A percentile compares a stretch with the other conserved stretches of the same genome.
These are phyloP conservation scores for Fraxinus xanthoxyloides DNA, from an alignment of 305 asterid genomes.

Conservation along the genomic window DNA sequence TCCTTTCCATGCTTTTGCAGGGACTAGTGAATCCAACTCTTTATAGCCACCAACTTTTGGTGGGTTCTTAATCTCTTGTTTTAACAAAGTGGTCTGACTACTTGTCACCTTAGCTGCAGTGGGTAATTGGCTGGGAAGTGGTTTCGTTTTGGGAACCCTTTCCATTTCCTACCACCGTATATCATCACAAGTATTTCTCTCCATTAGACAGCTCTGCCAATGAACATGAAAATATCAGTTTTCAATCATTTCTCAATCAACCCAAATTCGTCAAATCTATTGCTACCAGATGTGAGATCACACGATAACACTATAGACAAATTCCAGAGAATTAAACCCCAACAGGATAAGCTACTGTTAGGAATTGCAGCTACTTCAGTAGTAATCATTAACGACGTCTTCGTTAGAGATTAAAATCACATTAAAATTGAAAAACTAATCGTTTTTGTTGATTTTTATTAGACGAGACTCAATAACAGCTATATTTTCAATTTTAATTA, in stretches of 20 bases:
- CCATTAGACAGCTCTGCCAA: slow-evolving; percentile 29
- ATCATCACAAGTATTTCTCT: slow-evolving; percentile 49
- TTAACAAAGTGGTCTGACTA: slow-evolving; percentile 33
- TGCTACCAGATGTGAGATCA: background rate
- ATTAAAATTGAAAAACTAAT: too few species aligned
- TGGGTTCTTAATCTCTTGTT: slow-evolving; percentile 40
- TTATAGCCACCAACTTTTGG: slow-evolving; percentile 31
- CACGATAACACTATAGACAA: background rate
- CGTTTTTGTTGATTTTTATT: too few species aligned
- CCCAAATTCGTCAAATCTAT: slow-evolving; percentile 13
- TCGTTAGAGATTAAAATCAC: too few species aligned
- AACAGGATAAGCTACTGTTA: background rate
- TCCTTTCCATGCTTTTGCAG: slow-evolving; percentile 60
- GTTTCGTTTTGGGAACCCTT: slow-evolving; percentile 55
- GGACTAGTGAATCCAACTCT: slow-evolving; percentile 32
- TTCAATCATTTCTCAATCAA: slow-evolving; percentile 17
- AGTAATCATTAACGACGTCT: too few species aligned
- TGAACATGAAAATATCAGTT: slow-evolving; percentile 20
- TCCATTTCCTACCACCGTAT: slow-evolving; percentile 54
- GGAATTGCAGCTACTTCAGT: background rate
- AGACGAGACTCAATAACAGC: too few species aligned
- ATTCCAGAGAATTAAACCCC: background rate
- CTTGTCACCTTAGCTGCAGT: slow-evolving; percentile 31
- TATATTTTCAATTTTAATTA: too few species aligned
- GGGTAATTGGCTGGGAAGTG: slow-evolving; percentile 53